Conservation (phyloP, 1,284 basidiomycete genomes). For the Macrocystidia cucumis region DNA sequence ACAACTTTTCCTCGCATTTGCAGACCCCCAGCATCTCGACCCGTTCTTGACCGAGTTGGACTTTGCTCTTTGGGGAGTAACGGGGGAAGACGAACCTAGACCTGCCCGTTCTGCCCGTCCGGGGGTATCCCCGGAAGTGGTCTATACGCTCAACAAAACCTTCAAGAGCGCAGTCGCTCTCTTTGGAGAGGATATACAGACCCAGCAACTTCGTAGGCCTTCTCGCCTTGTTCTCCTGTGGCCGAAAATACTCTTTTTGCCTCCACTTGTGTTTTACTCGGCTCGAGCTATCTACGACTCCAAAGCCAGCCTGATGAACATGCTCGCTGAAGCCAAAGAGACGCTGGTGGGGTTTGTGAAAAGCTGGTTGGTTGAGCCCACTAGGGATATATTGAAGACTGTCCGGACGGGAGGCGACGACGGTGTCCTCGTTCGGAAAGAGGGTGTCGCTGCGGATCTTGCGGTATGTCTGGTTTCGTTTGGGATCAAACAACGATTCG, state of each 20-base stretch:
- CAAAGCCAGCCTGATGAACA: constrained; percentile 41
- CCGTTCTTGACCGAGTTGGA: constrained; percentile 8
- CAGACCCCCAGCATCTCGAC: constrained; percentile 9
- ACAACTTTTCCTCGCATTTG: constrained; percentile 20
- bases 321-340: constrained; percentile 57
- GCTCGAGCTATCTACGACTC: constrained; percentile 41
- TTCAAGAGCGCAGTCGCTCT: constrained; percentile 15
- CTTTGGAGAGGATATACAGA: constrained; percentile 12
- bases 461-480: too few species aligned
- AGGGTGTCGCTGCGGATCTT: constrained; percentile 76
- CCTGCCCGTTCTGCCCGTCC: constrained; percentile 2
- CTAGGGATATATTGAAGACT: constrained; percentile 80
- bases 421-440: constrained; percentile 66
- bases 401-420: constrained; percentile 72
- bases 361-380: constrained; percentile 85
- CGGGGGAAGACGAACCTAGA: constrained; percentile 5
- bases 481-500: too few species aligned
- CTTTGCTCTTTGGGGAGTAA: constrained; percentile 4
- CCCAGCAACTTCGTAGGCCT: constrained; percentile 43
- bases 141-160: constrained; percentile 2
- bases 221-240: constrained; percentile 52
- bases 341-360: constrained; percentile 73
- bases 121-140: background rate
- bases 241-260: constrained; percentile 61
- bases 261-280: constrained; percentile 48